Evolutionary conservation across 164 flowering plant genomes (phyloP).

Genomic region (Pachysandra terminalis): DNA sequence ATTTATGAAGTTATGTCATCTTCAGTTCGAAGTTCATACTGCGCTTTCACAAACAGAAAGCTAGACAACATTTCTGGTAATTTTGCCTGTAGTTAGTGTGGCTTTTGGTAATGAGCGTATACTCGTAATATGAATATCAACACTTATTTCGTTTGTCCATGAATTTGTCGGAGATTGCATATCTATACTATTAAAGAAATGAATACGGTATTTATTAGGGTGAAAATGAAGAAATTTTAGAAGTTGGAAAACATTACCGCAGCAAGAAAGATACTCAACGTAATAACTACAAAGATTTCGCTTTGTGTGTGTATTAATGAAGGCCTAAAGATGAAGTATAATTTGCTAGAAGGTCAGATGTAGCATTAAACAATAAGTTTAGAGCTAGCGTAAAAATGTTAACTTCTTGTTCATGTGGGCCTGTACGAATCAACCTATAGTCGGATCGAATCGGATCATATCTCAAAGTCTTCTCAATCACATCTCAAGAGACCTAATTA

Average conservation of each 20-base stretch:
- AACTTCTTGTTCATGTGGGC: background rate
- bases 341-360: background rate
- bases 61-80: background rate
- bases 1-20: too few relatives aligned
- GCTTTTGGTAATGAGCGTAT: too few relatives aligned
- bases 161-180: too few relatives aligned
- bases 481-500: background rate
- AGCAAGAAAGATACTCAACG: too few relatives aligned
- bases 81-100: background rate
- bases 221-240: too few relatives aligned
- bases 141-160: too few relatives aligned
- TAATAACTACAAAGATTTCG: background rate
- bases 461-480: background rate
- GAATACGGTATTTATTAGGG: too few relatives aligned
- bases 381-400: background rate
- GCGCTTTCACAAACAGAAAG: background rate
- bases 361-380: background rate
- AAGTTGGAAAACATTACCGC: too few relatives aligned
- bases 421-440: too few relatives aligned
- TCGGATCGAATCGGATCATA: too few relatives aligned
- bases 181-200: too few relatives aligned
- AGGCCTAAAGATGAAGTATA: background rate
- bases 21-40: background rate
- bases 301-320: background rate
- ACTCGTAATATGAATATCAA: too few relatives aligned